A percentile compares a stretch with the other conserved stretches of the same genome.
phyloP scores from a whole-genome alignment of 352 stramenopile genomes.

The Pseudoperonospora humuli region DNA sequence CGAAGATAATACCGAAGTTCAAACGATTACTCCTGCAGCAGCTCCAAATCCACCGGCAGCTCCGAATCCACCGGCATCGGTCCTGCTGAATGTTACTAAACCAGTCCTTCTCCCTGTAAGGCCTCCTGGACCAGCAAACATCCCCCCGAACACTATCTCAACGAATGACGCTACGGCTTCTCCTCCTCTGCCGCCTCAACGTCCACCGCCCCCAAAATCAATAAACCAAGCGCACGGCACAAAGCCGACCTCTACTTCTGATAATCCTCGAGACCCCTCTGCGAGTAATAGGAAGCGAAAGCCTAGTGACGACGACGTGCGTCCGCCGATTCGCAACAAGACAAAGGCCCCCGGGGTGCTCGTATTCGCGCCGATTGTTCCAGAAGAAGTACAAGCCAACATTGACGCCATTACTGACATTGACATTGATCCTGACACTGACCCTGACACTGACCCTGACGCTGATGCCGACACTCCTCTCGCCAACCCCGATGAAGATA shows the following conservation, averaged over 20 bases:
- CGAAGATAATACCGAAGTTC: background rate
- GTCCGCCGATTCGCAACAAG: conserved; percentile 8
- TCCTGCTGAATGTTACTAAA: background rate
- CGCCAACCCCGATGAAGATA: background rate
- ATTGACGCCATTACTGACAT: conserved; percentile 1
- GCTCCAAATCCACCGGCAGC: background rate
- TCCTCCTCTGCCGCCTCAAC: conserved; percentile 5
- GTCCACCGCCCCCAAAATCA: conserved; percentile 2
- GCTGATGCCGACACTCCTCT: conserved; percentile 1
- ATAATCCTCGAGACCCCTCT: too few relatives aligned
- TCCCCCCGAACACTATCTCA: too few relatives aligned
- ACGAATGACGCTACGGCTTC: conserved; percentile 3
- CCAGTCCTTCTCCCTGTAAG: background rate
- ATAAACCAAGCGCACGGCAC: conserved; percentile 3
- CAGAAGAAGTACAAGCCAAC: conserved; percentile 16
- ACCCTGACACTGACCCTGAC: conserved; percentile 1
- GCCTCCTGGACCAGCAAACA: conserved; percentile 6
- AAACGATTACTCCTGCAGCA: conserved; percentile 2
- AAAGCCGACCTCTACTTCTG: conserved; percentile 7
- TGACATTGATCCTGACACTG: conserved; percentile 1
- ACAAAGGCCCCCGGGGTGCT: conserved; percentile 12
- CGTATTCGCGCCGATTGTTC: conserved; percentile 30
- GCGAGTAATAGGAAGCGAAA: conserved; percentile 2
- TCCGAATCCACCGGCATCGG: background rate
- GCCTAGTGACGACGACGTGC: background rate